These are phyloP conservation scores for Diplodia sapinea DNA, from an alignment of 2,329 filamentous ascomycete genomes.

Conservation along the genomic window DNA sequence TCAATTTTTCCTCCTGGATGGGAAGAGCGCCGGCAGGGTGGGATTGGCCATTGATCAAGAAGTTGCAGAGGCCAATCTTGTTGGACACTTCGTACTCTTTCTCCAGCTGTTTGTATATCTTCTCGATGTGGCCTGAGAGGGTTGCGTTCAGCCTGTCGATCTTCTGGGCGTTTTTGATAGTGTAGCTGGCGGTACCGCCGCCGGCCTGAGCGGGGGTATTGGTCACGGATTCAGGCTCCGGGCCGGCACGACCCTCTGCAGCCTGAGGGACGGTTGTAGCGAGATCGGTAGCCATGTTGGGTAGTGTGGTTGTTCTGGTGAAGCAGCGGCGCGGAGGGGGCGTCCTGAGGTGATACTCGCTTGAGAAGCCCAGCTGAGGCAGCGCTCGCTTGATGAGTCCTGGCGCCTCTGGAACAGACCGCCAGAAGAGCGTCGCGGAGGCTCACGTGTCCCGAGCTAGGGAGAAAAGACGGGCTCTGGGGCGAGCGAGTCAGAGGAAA, in stretches of 20 bases:
- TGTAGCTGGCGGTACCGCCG: slow-evolving; percentile 43
- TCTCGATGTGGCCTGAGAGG: slow-evolving; percentile 41
- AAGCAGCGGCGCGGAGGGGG: slow-evolving; percentile 6
- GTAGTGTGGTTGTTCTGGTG: background rate
- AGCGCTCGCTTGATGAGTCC: slow-evolving; percentile 10
- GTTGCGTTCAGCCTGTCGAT: slow-evolving; percentile 42
- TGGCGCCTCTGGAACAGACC: slow-evolving; percentile 12
- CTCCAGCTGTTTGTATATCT: slow-evolving; percentile 40
- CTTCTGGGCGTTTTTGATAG: slow-evolving; percentile 38
- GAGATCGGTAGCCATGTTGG: slow-evolving; percentile 22
- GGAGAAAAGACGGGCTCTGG: background rate
- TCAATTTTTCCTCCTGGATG: slow-evolving; percentile 20
- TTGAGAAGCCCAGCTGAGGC: background rate
- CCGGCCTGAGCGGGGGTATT: slow-evolving; percentile 41
- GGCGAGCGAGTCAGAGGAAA: slow-evolving; percentile 19
- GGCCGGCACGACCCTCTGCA: slow-evolving; percentile 3
- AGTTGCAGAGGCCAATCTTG: slow-evolving; percentile 34
- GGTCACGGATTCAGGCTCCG: slow-evolving; percentile 8
- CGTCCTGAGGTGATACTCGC: slow-evolving; percentile 2
- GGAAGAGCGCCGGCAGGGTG: slow-evolving; percentile 22
- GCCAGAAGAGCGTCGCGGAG: slow-evolving; percentile 14
- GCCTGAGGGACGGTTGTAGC: slow-evolving; percentile 23
- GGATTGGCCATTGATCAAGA: slow-evolving; percentile 21
- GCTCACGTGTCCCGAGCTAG: slow-evolving; percentile 18
- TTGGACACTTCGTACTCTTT: slow-evolving; percentile 42